Base-by-base conservation (phyloP, 441 rosid species). In the Sinapis alba region DNA sequence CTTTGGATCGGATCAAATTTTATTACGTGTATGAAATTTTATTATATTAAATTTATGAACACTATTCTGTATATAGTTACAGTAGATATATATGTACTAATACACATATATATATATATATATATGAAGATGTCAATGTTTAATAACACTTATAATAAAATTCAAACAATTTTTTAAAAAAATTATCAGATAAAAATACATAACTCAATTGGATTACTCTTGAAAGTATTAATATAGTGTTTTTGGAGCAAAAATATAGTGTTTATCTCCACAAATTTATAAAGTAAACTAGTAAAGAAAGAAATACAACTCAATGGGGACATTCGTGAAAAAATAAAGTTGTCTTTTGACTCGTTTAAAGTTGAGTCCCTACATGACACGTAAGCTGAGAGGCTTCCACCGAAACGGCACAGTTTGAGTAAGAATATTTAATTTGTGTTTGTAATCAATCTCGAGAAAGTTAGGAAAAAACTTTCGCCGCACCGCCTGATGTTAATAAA, bases 401-500 rank as follows among this genome's bases (percentile, higher is more conserved):
- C 0, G 10, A 74, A 75, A 75, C 78, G 74, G 23, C 69, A 53
- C 19, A 47, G 23, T 62, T 65, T 72, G 26, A 6, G 1, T 30
- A 13, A 19, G n/a, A 36, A 63, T 60, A 60, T 53, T 18, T 56
- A 12, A 12, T 45, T 43, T 3, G 16, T 24, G 19, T 65, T 65
- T 16, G 41, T 36, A 62, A 65, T n/a, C n/a, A n/a, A n/a, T 43
- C 15, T 65, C 69, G 73, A 61, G 68, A 36, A 68, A 75, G 51
- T 7, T 3, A n/a, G 61, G 12, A 53, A 11, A n/a, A 74, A 53
- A 60, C 63, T 58, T 34, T 67, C 62, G 74, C 74, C 74, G 74
- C 79, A 68, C 79, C 79, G 79, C 63, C 60, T 9, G 63, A 61
- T 18, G 20, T 47, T 47, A 47, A 47, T 21, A 47, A 15, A 47